phyloP scores from a whole-genome alignment of 257 asterid species.

The Linaria vulgaris region DNA sequence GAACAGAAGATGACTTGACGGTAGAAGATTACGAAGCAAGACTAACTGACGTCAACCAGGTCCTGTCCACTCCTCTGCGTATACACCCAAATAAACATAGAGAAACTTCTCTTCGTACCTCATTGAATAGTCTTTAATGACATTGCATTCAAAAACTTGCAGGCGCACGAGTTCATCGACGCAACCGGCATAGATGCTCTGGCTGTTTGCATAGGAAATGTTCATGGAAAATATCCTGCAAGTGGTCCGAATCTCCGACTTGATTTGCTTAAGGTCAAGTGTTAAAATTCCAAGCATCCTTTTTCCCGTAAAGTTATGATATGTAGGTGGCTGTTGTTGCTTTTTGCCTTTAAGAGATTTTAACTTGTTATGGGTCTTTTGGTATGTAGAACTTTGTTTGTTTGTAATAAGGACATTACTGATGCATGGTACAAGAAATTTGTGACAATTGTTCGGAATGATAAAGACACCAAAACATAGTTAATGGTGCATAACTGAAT shows the following conservation, averaged over 20 bases:
- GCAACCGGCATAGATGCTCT: slow-evolving; percentile 84
- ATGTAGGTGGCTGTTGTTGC: background rate
- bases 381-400: background rate
- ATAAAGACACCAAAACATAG: too few species aligned
- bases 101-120: background rate
- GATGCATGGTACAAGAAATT: background rate
- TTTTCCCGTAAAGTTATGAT: slow-evolving; percentile 1
- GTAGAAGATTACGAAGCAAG: slow-evolving; percentile 87
- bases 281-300: slow-evolving; percentile 18
- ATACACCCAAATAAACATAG: background rate
- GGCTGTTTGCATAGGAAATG: slow-evolving; percentile 97
- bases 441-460: too few species aligned
- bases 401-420: background rate
- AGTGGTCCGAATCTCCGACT: slow-evolving; percentile 86
- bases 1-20: slow-evolving; percentile 92
- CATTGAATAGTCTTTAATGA: slow-evolving; percentile 11
- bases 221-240: slow-evolving; percentile 90
- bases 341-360: background rate
- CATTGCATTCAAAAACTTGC: slow-evolving; percentile 26
- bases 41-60: slow-evolving; percentile 89
- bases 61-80: slow-evolving; percentile 13
- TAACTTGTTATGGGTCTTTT: background rate
- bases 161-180: slow-evolving; percentile 92
- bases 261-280: slow-evolving; percentile 84
- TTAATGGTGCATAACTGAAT: too few species aligned